Evolutionary conservation across 768 basidiomycete species (phyloP).

Genomic region (Russula vinacea): DNA sequence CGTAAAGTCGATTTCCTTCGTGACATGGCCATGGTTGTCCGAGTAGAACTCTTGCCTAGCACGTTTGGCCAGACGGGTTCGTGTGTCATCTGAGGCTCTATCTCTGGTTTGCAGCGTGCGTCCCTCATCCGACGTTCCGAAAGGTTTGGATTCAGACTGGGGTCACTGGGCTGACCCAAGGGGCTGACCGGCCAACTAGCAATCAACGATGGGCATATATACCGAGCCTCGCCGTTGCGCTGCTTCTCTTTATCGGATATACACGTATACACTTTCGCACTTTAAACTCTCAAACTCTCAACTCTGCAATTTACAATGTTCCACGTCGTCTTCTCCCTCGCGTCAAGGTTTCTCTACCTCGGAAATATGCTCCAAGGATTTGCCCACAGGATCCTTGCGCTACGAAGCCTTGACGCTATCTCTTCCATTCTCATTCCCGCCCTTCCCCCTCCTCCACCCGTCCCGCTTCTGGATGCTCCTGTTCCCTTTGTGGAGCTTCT

Average conservation of each 20-base stretch:
- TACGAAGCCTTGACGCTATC: conserved; percentile 5
- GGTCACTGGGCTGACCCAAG: too few species aligned
- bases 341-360: conserved; percentile 19
- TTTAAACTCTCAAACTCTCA: not conserved
- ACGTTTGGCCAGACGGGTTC: too few species aligned
- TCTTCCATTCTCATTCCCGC: conserved; percentile 2
- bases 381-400: conserved; percentile 14
- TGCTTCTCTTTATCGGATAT: not conserved
- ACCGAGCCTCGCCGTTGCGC: not conserved
- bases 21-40: too few species aligned
- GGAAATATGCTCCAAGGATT: conserved; percentile 14
- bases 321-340: conserved; percentile 8
- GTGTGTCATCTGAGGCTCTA: too few species aligned
- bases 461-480: conserved; percentile 7
- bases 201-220: not conserved
- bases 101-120: too few species aligned
- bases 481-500: not conserved
- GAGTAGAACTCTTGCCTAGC: too few species aligned
- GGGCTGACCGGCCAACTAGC: not conserved
- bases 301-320: conserved; percentile 13
- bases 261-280: not conserved
- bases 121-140: too few species aligned
- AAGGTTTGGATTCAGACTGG: too few species aligned
- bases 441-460: conserved; percentile 2
- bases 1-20: too few species aligned